Evolutionary conservation across 2,329 filamentous ascomycete species (phyloP).

Genomic region (Penicillium hordei): DNA sequence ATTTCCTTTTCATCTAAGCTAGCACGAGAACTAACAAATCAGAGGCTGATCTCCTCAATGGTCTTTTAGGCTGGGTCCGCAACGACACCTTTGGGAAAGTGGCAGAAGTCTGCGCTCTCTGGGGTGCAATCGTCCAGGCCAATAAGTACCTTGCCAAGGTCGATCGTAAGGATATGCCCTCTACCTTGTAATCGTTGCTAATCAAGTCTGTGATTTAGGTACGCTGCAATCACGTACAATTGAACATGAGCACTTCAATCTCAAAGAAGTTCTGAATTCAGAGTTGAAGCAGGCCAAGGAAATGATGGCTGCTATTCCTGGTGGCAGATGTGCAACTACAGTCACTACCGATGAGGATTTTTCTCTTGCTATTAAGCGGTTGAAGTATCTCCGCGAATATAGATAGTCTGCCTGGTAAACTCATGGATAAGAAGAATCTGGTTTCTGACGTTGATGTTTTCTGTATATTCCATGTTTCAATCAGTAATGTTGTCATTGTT

Average conservation of each 20-base stretch:
- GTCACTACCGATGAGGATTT: constrained; percentile 2
- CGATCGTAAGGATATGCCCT: neutral
- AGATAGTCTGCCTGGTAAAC: neutral
- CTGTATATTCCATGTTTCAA: neutral
- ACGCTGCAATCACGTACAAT: neutral
- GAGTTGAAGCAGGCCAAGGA: constrained; percentile 2
- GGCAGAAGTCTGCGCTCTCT: constrained; percentile 6
- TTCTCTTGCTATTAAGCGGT: constrained; percentile 5
- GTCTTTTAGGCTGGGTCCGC: constrained; percentile 8
- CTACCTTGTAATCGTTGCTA: neutral
- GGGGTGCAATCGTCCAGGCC: constrained; percentile 7
- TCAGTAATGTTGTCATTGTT: neutral
- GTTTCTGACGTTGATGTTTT: neutral
- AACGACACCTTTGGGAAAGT: constrained; percentile 10
- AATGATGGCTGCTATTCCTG: constrained; percentile 4
- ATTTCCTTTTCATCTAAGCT: neutral
- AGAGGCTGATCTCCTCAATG: constrained; percentile 3
- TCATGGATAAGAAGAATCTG: neutral
- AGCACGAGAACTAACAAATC: neutral
- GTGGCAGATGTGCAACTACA: neutral
- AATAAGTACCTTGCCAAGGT: constrained; percentile 1
- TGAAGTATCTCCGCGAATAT: constrained; percentile 7
- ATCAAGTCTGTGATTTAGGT: neutral
- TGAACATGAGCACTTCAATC: neutral
- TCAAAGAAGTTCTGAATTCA: neutral